A percentile compares a stretch with the other conserved stretches of the same genome.
Conservation (phyloP, 1,284 basidiomycete species). For the Inonotus obliquus region DNA sequence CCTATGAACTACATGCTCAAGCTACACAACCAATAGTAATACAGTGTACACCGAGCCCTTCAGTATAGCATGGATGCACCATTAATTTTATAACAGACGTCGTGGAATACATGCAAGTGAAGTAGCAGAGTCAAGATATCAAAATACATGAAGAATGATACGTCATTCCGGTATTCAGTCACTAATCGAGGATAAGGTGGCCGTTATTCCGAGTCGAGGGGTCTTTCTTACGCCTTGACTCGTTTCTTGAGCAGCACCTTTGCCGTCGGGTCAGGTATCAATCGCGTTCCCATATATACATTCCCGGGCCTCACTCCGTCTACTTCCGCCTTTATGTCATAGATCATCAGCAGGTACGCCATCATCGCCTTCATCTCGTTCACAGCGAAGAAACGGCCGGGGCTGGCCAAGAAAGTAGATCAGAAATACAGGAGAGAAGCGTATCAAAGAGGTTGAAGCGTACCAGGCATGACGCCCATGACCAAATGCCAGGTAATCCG, state of each 20-base stretch:
- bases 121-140: no score
- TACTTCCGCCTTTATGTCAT: conserved; percentile 40
- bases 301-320: conserved; percentile 27
- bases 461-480: background rate
- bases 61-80: no score
- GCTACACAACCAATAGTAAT: no score
- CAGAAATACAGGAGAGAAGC: background rate
- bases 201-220: background rate
- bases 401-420: conserved; percentile 24
- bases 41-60: no score
- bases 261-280: conserved; percentile 20
- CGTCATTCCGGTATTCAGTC: background rate
- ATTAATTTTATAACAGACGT: no score
- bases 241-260: conserved; percentile 20
- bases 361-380: conserved; percentile 43
- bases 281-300: conserved; percentile 2
- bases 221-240: background rate
- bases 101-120: no score
- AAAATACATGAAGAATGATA: no score
- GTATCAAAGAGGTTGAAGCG: no score
- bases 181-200: background rate
- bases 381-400: conserved; percentile 44
- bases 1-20: no score
- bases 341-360: conserved; percentile 39
- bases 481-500: conserved; percentile 22